Percentiles rank a stretch among this genome's conserved stretches.
phyloP scores from a whole-genome alignment of 2,329 filamentous ascomycete species.

The Hypoxylon sp. region DNA sequence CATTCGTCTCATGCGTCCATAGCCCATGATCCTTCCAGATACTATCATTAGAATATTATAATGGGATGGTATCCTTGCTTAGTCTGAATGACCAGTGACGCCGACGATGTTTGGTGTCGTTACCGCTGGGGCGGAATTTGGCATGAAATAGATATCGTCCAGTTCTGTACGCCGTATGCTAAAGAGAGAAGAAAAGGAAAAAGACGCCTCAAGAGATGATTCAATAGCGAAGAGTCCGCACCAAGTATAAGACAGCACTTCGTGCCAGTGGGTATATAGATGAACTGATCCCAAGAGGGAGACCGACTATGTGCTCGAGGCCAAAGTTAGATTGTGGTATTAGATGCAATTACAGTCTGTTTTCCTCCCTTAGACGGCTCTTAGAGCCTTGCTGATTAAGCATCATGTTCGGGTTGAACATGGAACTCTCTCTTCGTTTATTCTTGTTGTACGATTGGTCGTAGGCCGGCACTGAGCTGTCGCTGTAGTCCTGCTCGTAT shows the following conservation, averaged over 20 bases:
- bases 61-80: slow-evolving; percentile 21
- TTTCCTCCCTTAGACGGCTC: slow-evolving; percentile 63
- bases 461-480: slow-evolving; percentile 42
- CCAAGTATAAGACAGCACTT: slow-evolving; percentile 19
- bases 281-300: slow-evolving; percentile 8
- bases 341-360: slow-evolving; percentile 47
- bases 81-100: slow-evolving; percentile 25
- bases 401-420: slow-evolving; percentile 61
- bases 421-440: slow-evolving; percentile 67
- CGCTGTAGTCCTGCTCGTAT: slow-evolving; percentile 45
- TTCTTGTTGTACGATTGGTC: slow-evolving; percentile 51
- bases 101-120: slow-evolving; percentile 18
- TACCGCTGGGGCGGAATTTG: slow-evolving; percentile 14
- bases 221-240: slow-evolving; percentile 13
- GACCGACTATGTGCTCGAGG: background rate
- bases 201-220: slow-evolving; percentile 14
- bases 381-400: slow-evolving; percentile 60
- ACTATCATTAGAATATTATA: slow-evolving; percentile 42
- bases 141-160: slow-evolving; percentile 18
- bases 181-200: slow-evolving; percentile 17
- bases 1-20: background rate
- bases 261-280: slow-evolving; percentile 23
- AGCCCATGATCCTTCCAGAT: background rate
- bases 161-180: slow-evolving; percentile 2
- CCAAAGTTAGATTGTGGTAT: background rate